A percentile compares a stretch with the other conserved stretches of the same genome.
Evolutionary conservation across 2,329 filamentous ascomycete genomes (phyloP).

Genomic region (Cytospora leucostoma): DNA sequence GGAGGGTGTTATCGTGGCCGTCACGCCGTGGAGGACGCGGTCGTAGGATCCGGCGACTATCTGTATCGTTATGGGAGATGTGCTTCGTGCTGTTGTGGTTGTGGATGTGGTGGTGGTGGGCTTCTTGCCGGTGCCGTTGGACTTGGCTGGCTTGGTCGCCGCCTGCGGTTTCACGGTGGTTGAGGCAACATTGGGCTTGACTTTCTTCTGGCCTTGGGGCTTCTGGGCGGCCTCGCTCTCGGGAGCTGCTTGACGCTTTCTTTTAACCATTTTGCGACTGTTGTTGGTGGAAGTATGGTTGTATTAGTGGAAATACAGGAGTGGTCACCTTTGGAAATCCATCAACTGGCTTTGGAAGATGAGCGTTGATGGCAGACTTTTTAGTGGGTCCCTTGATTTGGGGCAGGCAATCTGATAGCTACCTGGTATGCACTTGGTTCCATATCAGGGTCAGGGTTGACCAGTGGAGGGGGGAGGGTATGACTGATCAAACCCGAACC

Average conservation of each 20-base stretch:
- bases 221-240: constrained; percentile 26
- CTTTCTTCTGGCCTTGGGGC: constrained; percentile 15
- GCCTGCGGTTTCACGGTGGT: constrained; percentile 20
- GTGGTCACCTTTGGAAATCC: neutral
- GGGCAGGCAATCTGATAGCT: constrained; percentile 14
- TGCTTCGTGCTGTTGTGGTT: constrained; percentile 1
- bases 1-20: constrained; percentile 61
- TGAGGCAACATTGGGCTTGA: constrained; percentile 9
- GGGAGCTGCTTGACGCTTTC: constrained; percentile 34
- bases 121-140: constrained; percentile 45
- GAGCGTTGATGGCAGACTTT: constrained; percentile 14
- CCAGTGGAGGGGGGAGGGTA: too few species aligned
- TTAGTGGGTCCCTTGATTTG: constrained; percentile 10
- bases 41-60: constrained; percentile 94
- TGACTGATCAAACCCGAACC: neutral
- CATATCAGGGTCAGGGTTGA: too few species aligned
- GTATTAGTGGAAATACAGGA: neutral
- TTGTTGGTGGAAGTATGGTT: neutral
- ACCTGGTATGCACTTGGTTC: neutral
- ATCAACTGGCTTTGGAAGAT: neutral
- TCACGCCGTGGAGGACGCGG: constrained; percentile 85
- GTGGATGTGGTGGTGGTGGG: constrained; percentile 33
- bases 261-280: constrained; percentile 33
- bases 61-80: constrained; percentile 60
- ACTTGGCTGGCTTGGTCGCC: constrained; percentile 18